phyloP scores from a whole-genome alignment of 257 asterid genomes.

The Paraleonurus japonicus region DNA sequence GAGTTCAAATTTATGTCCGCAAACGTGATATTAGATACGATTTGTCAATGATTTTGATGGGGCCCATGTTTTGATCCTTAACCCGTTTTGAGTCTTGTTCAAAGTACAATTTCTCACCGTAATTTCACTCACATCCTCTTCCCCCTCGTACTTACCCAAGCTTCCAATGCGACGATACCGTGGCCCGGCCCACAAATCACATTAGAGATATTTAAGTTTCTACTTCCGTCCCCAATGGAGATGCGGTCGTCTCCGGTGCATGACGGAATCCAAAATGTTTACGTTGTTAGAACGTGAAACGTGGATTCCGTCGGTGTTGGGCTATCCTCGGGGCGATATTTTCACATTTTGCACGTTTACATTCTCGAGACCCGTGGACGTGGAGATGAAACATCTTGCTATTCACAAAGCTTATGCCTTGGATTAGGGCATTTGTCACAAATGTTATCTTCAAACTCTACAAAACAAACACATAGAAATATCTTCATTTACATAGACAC shows the following conservation, averaged over 20 bases:
- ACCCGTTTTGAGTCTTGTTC: constrained; percentile 41
- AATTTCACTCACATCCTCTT: constrained; percentile 34
- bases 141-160: constrained; percentile 32
- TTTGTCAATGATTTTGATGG: constrained; percentile 22
- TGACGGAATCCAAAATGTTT: constrained; percentile 21
- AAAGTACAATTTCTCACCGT: constrained; percentile 33
- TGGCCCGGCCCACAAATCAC: constrained; percentile 69
- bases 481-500: too few species aligned
- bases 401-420: constrained; percentile 35
- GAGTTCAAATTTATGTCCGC: constrained; percentile 27
- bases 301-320: constrained; percentile 73
- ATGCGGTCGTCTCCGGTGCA: constrained; percentile 64
- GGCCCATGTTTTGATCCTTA: constrained; percentile 66
- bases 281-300: constrained; percentile 33
- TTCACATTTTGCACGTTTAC: constrained; percentile 22
- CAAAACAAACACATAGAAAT: background rate
- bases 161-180: constrained; percentile 64
- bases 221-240: constrained; percentile 42
- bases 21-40: constrained; percentile 34
- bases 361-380: constrained; percentile 30
- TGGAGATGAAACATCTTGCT: constrained; percentile 57
- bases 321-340: constrained; percentile 40
- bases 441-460: constrained; percentile 37
- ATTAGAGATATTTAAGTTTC: constrained; percentile 26
- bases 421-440: constrained; percentile 26